Evolutionary conservation across 2,329 filamentous ascomycete species (phyloP), one percentile per base, ranked within the genome.

Genomic region (Xylariaceae sp.): DNA sequence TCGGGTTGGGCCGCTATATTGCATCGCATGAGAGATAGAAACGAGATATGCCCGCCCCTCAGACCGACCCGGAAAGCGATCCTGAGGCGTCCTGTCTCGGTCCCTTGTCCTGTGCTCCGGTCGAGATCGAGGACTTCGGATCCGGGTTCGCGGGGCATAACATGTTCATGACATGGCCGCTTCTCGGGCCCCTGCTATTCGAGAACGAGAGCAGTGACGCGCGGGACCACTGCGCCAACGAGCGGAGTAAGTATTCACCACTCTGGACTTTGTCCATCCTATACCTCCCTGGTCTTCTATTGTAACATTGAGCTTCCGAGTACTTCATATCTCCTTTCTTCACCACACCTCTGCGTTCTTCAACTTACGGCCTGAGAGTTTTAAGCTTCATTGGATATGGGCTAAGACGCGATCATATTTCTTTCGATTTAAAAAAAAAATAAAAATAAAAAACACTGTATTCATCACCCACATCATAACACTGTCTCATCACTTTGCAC

Each of bases 211-310:
- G 81, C 57, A 89, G 86, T 49, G 89, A 92, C 68, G 88, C 88
- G 49, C 77, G 89, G 45, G 89, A 92, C 61, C 88, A 92, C 71
- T 89, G 88, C 67, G 89, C 89, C 41, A 91, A 91, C 58, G 89
- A 92, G 72, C 76, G 89, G 70, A 92, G 82, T 83, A 67, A 48
- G 72, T n/a, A n/a, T n/a, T n/a, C 61, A 21, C 8, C 18, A 13
- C 13, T 26, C 23, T 36, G 36, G 33, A 62, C 15, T 9, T 18
- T 18, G 5, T 18, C 24, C 29, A 30, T 37, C 29, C 20, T 27
- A 29, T 50, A 9, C 43, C 26, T 36, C n/a, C 11, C 26, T 16
- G 13, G 23, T 29, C 16, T 8, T 36, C 10, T 16, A 29, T 32
- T 15, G n/a, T n/a, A n/a, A n/a, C n/a, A n/a, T n/a, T n/a, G n/a